Base-by-base conservation (phyloP, 2,329 filamentous ascomycete species). In the Dactylella cylindrospora region DNA sequence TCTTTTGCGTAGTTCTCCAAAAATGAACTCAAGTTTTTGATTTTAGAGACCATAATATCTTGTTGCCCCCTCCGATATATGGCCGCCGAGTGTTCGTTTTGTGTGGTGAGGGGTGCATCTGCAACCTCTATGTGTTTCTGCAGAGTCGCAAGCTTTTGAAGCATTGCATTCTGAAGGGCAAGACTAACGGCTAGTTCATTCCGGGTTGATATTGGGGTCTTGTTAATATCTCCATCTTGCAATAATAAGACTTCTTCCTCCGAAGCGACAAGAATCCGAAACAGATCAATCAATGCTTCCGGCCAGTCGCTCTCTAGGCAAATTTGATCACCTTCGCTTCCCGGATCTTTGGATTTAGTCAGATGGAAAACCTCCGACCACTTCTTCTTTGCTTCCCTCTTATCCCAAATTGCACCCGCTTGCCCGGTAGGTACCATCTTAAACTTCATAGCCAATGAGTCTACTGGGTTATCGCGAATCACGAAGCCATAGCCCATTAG, bases 401-500 rank as follows among this genome's bases (percentile, higher is more conserved):
- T 22, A 22, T 44, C 22, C 57, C 57, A 62, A 13, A 54, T 50
- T 2, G 46, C 43, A 4, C 41, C 57, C 9, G 49, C 57, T 22
- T 32, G 43, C 6, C 49, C 57, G n/a, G 41, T 44, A 2, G 57
- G 57, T 3, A 29, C 26, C n/a, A 62, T 20, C 6, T 50, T 66
- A 44, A 68, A 64, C 15, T 64, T 65, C 38, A 69, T 66, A 17
- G 64, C 50, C 10, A 69, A 36, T 3, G 65, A 66, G 65, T 79
- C 78, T 32, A 75, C 72, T 0, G 75, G 75, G 31, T 79, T 79
- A 33, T 75, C 65, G 4, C 69, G 67, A 10, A 78, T 71, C 55
- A 74, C 76, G 68, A 80, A 80, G 2, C 78, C 78, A 53, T 80
- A 80, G 3, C 78, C 77, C 38, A 78, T 73, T 1, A 80, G 70